Percentiles rank a stretch among this genome's conserved stretches.
phyloP scores from a whole-genome alignment of 2,329 filamentous ascomycete genomes.

The Fragosphaeria purpurea region DNA sequence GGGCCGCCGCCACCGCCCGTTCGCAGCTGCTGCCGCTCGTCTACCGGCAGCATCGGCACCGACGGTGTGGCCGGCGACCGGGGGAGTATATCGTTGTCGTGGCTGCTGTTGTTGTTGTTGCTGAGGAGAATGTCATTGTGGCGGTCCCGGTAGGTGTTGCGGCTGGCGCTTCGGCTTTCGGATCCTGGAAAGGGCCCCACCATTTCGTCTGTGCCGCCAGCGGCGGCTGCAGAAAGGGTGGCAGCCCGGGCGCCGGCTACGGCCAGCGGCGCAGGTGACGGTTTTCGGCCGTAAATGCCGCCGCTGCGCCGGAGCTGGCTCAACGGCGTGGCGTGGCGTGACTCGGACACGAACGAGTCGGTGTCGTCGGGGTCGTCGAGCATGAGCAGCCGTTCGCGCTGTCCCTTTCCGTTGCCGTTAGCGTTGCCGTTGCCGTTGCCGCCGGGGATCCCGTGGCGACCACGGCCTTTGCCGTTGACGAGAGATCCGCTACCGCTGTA shows the following conservation, averaged over 20 bases:
- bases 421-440: neutral
- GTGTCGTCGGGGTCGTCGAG: conserved; percentile 4
- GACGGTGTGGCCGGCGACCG: conserved; percentile 1
- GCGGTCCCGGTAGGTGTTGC: too few species aligned
- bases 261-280: neutral
- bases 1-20: too few species aligned
- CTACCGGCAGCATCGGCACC: neutral
- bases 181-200: too few species aligned
- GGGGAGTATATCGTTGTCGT: neutral
- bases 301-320: neutral
- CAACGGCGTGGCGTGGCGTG: neutral
- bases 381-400: conserved; percentile 1
- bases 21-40: neutral
- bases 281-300: neutral
- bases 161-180: too few species aligned
- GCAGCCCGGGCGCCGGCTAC: too few species aligned
- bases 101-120: neutral
- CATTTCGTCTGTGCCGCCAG: too few species aligned
- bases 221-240: too few species aligned
- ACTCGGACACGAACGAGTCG: conserved; percentile 2
- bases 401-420: neutral
- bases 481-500: conserved; percentile 25
- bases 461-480: too few species aligned
- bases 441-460: neutral
- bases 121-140: neutral